These are phyloP conservation scores for Cryptosporidium xiaoi DNA, from an alignment of 169 alveolate species.

Conservation along the genomic window DNA sequence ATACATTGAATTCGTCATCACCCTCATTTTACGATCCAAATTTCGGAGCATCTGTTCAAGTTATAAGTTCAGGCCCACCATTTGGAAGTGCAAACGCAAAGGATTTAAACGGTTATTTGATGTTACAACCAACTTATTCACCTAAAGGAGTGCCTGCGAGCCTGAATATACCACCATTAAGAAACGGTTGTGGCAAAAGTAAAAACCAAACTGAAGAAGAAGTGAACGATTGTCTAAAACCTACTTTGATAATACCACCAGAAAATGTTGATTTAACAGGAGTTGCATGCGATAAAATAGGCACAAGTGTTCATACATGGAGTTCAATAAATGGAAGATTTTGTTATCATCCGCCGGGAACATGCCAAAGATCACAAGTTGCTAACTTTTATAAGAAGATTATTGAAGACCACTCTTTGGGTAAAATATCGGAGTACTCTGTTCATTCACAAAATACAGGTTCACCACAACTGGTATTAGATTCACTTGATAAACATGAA, in stretches of 20 bases:
- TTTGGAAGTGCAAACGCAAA: conserved; percentile 74
- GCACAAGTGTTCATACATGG: conserved; percentile 67
- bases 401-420: conserved; percentile 53
- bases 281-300: conserved; percentile 67
- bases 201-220: conserved; percentile 56
- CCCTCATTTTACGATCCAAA: conserved; percentile 71
- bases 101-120: conserved; percentile 44
- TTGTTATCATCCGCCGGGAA: conserved; percentile 72
- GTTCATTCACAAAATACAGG: conserved; percentile 58
- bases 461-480: conserved; percentile 45
- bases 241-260: conserved; percentile 69
- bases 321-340: conserved; percentile 66
- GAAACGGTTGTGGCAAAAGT: conserved; percentile 49
- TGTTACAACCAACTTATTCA: conserved; percentile 68
- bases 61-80: conserved; percentile 72
- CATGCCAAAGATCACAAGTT: conserved; percentile 63
- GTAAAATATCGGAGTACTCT: conserved; percentile 51
- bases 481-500: conserved; percentile 15
- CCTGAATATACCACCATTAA: conserved; percentile 33
- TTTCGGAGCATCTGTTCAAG: conserved; percentile 71
- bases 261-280: conserved; percentile 67
- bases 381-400: conserved; percentile 47
- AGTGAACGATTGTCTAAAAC: conserved; percentile 47
- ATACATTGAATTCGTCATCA: conserved; percentile 70
- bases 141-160: conserved; percentile 66